Base-by-base conservation (phyloP, 2,329 filamentous ascomycete genomes). In the Exophiala bonariae region DNA sequence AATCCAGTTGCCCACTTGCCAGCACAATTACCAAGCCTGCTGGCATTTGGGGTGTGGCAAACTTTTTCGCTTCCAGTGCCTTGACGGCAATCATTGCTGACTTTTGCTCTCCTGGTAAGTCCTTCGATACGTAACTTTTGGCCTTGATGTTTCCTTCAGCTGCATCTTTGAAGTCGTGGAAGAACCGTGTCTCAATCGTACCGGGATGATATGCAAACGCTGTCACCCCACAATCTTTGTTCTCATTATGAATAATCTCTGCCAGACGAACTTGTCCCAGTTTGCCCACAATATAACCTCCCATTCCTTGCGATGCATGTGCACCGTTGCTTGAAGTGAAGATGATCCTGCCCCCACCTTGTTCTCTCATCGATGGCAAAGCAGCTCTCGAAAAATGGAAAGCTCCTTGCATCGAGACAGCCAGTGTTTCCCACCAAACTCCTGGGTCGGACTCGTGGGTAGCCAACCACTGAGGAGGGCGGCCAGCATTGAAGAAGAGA, bases 401-500 rank as follows among this genome's bases (percentile, higher is more conserved):
- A 19, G 37, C 18, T 3, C 76, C 78, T 16, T 68, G 65, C 7
- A 80, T 26, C 53, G 80, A 80, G 26, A 78, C 65, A 30, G 73
- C 67, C 59, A 66, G 71, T 0, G 66, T 68, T 16, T 66, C 61
- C 67, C 67, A 72, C 63, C 65, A 73, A 3, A 37, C 44, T 11
- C 14, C 30, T 6, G 42, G 46, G 11, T 49, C 42, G 3, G 37
- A 42, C 19, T 48, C 39, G 11, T 20, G 18, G 2, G 32, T 35
- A 14, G 38, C 10, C 11, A 59, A 56, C 2, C 44, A 47, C 2
- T 65, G 62, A n/a, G 72, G 59, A 1, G 59, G 54, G 1, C 71
- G 63, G 3, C 71, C 74, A 0, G 74, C 73, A 48, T 76, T 76
- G 58, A 77, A 76, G 49, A 77, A 52, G 1, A 78, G 60, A 35